Percentiles rank a stretch among this genome's conserved stretches.
phyloP scores from a whole-genome alignment of 345 rosid species.

The Eucalyptus guilfoylei region DNA sequence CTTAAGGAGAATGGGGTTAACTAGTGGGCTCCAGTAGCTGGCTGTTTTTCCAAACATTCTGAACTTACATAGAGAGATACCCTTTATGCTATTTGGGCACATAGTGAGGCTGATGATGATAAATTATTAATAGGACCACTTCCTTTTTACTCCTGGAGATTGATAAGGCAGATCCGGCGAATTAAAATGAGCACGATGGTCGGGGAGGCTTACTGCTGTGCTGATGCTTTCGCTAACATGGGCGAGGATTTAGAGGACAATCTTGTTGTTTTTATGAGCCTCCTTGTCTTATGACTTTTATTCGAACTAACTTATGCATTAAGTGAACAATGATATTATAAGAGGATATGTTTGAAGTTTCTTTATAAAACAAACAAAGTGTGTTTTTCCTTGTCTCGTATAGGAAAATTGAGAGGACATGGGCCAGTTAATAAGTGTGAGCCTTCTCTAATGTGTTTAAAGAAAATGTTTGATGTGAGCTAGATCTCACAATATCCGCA shows the following conservation, averaged over 20 bases:
- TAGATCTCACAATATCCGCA: accelerated
- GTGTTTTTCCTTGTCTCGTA: too few relatives aligned
- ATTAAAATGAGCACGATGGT: background rate
- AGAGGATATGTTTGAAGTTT: background rate
- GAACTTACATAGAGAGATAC: background rate
- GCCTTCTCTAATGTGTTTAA: accelerated
- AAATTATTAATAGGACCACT: background rate
- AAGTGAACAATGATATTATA: background rate
- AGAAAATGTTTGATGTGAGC: too few relatives aligned
- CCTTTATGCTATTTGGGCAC: background rate
- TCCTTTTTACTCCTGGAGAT: background rate
- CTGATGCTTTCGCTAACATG: background rate
- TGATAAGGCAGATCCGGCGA: background rate
- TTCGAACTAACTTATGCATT: background rate
- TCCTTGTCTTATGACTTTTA: background rate
- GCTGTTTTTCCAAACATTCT: background rate
- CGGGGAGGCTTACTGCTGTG: background rate
- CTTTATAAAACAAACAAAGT: too few relatives aligned
- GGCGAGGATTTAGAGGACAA: background rate
- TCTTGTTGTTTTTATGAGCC: background rate
- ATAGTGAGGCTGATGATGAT: background rate
- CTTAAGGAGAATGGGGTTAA: background rate
- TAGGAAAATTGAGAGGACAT: too few relatives aligned
- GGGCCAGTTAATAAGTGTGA: accelerated
- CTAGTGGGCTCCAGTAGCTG: background rate